Conservation (phyloP, 116 monocot genomes). For the Dioscorea cayenensis region DNA sequence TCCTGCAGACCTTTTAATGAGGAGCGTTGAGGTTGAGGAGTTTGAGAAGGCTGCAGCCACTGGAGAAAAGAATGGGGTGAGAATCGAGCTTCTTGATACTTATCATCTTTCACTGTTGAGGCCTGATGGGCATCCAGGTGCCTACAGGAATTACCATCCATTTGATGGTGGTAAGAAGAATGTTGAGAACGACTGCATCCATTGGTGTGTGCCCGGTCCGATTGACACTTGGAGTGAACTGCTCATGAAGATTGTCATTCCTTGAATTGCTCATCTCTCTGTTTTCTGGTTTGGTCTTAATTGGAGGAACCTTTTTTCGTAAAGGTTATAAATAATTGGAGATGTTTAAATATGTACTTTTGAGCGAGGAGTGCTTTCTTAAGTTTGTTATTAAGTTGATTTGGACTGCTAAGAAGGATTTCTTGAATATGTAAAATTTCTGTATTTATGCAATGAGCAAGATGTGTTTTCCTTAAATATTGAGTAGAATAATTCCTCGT, state of each 20-base stretch:
- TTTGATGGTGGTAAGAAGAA: background rate
- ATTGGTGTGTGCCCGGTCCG: background rate
- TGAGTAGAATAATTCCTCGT: no score
- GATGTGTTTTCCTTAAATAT: no score
- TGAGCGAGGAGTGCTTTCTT: no score
- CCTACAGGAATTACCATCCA: background rate
- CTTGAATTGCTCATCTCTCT: no score
- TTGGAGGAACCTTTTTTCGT: no score
- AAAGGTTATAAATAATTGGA: no score
- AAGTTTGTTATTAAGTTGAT: no score
- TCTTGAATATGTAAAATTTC: no score
- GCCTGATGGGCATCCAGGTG: slow-evolving; percentile 2
- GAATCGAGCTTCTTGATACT: background rate
- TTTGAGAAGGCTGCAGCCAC: background rate
- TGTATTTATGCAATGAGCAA: no score
- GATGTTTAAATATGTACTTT: no score
- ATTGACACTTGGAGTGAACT: background rate
- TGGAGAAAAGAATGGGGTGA: background rate
- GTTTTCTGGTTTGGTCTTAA: no score
- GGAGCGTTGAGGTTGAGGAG: background rate
- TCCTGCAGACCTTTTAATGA: background rate
- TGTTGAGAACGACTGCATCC: background rate
- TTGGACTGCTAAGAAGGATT: no score
- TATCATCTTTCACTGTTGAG: background rate
- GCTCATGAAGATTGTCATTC: background rate